Conservation (phyloP, 148 eudicot genomes). For the Rhododendron kiyosumense region DNA sequence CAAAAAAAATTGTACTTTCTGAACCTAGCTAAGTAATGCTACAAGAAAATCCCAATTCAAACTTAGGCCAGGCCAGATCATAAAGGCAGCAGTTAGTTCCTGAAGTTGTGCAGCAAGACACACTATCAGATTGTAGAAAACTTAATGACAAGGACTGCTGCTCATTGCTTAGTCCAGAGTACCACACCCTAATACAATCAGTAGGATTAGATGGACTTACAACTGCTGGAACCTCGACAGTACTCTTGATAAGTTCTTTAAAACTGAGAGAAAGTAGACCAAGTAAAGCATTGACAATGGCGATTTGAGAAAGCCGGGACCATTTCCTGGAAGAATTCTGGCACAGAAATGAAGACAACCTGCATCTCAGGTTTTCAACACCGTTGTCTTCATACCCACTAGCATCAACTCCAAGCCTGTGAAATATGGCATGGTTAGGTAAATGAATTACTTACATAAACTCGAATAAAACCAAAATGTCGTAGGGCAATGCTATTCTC, state of each 20-base stretch:
- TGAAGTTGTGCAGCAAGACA: neutral
- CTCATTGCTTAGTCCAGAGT: constrained; percentile 29
- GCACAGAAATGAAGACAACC: constrained; percentile 28
- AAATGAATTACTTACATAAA: neutral
- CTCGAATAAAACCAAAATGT: neutral
- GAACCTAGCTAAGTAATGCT: neutral
- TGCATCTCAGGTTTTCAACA: constrained; percentile 39
- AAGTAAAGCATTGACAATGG: constrained; percentile 30
- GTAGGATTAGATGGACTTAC: constrained; percentile 9
- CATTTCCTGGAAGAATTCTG: constrained; percentile 13
- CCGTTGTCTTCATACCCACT: constrained; percentile 45
- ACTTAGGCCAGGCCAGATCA: neutral
- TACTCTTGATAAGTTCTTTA: constrained; percentile 26
- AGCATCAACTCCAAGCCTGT: constrained; percentile 56
- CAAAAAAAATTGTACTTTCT: neutral
- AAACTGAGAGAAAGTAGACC: constrained; percentile 27
- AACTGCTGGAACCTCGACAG: constrained; percentile 12
- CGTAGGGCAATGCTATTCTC: too few relatives aligned
- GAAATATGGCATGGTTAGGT: neutral
- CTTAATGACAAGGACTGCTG: constrained; percentile 28
- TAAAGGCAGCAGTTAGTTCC: neutral
- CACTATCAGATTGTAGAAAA: constrained; percentile 11
- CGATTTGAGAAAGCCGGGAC: constrained; percentile 24
- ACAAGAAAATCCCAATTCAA: neutral
- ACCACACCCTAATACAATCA: constrained; percentile 34